Evolutionary conservation across 805 yeast genomes (phyloP).

Genomic region (Wickerhamiella australiensis): DNA sequence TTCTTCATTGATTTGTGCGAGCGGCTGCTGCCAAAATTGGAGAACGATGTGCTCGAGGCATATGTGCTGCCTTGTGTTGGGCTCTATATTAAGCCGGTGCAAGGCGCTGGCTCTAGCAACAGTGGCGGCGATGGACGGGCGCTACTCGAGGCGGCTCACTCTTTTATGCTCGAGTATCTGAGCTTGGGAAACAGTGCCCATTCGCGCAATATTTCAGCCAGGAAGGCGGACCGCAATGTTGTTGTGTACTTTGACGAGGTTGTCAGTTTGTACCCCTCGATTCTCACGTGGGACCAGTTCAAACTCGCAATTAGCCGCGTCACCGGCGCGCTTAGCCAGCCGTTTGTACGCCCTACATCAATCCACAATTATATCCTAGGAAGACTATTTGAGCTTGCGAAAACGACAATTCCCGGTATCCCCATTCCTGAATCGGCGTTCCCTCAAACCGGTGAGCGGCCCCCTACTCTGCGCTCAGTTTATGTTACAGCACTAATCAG

Average conservation of each 20-base stretch:
- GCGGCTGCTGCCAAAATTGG: constrained; percentile 17
- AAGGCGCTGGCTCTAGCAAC: not conserved
- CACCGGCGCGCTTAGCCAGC: constrained; percentile 35
- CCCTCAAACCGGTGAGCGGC: constrained; percentile 19
- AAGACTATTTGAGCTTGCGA: constrained; percentile 31
- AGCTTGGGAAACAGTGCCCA: constrained; percentile 17
- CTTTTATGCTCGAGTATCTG: constrained; percentile 38
- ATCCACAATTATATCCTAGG: constrained; percentile 31
- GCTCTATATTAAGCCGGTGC: constrained; percentile 12
- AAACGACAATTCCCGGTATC: constrained; percentile 28
- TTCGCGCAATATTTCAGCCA: constrained; percentile 20
- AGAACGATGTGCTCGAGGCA: constrained; percentile 8
- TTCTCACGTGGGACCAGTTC: constrained; percentile 43
- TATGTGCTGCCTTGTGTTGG: constrained; percentile 15
- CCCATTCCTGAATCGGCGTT: constrained; percentile 27
- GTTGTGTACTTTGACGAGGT: constrained; percentile 37
- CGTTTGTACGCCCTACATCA: constrained; percentile 21
- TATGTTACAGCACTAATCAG: constrained; percentile 37
- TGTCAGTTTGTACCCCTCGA: constrained; percentile 43
- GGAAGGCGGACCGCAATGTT: constrained; percentile 22
- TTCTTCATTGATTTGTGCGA: constrained; percentile 17
- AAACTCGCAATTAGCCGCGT: constrained; percentile 46
- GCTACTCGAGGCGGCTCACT: constrained; percentile 51
- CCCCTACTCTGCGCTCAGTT: constrained; percentile 37
- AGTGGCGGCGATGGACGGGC: constrained; percentile 17